Conservation (phyloP, 228 moss, liverwort and hornwort genomes). For the Sphagnum fallax region DNA sequence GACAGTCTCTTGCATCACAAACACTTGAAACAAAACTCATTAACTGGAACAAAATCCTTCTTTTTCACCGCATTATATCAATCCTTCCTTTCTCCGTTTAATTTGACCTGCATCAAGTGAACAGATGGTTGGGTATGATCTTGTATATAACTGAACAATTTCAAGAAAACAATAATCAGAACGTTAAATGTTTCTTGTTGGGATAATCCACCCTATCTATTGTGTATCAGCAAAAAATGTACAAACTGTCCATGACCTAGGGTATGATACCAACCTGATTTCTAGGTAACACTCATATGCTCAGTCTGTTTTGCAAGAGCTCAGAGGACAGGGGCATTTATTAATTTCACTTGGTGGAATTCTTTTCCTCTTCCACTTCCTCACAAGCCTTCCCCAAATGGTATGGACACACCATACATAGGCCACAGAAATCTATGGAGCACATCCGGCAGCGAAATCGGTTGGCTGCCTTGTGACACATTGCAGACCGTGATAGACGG, state of each 20-base stretch:
- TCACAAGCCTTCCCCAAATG: conserved; percentile 62
- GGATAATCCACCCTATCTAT: background rate
- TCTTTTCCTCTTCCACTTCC: conserved; percentile 51
- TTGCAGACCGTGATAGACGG: conserved; percentile 40
- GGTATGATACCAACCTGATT: too few relatives aligned
- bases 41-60: conserved; percentile 52
- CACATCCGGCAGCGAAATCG: conserved; percentile 60
- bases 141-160: too few relatives aligned
- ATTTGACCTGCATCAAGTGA: conserved; percentile 34
- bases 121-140: too few relatives aligned
- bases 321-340: conserved; percentile 19
- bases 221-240: background rate
- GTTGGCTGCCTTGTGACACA: conserved; percentile 55
- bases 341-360: conserved; percentile 46
- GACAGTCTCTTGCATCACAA: conserved; percentile 49
- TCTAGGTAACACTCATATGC: background rate
- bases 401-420: conserved; percentile 53
- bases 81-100: conserved; percentile 42
- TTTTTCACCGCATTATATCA: conserved; percentile 59
- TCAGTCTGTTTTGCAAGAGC: background rate
- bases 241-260: too few relatives aligned
- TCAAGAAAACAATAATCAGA: background rate
- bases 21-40: conserved; percentile 36
- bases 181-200: background rate
- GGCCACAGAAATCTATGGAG: conserved; percentile 55